phyloP scores from a whole-genome alignment of 2,329 filamentous ascomycete genomes.

The Colletotrichum sp. region DNA sequence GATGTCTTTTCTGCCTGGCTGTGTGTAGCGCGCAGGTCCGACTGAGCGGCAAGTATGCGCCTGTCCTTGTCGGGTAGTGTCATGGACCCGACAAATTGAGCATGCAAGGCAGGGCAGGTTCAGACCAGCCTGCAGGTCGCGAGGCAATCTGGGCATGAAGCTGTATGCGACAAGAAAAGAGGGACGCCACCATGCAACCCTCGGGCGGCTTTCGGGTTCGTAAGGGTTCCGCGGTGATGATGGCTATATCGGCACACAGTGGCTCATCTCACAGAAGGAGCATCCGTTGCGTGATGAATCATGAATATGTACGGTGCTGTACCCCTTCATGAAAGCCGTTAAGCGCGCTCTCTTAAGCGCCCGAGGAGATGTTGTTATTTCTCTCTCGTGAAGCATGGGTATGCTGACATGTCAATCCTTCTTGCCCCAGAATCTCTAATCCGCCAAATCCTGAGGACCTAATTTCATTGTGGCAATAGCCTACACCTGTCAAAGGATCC shows the following conservation, averaged over 20 bases:
- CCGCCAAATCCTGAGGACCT: background rate
- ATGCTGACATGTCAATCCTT: background rate
- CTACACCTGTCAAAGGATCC: background rate
- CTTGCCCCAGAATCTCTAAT: background rate
- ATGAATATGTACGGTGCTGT: background rate
- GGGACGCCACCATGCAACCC: slow-evolving; percentile 7
- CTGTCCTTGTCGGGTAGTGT: background rate
- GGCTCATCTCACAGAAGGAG: background rate
- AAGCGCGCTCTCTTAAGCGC: background rate
- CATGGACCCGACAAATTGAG: background rate
- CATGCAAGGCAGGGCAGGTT: background rate
- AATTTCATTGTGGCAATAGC: background rate
- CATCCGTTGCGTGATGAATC: background rate
- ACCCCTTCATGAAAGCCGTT: background rate
- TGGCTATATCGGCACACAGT: slow-evolving; percentile 4
- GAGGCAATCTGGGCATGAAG: background rate
- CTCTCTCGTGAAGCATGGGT: background rate
- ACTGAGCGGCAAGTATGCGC: background rate
- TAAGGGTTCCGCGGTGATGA: background rate
- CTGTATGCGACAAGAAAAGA: background rate
- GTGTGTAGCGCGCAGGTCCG: background rate
- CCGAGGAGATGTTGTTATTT: background rate
- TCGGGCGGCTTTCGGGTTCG: slow-evolving; percentile 14
- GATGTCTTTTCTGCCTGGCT: background rate
- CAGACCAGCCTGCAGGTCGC: slow-evolving; percentile 4